Evolutionary conservation across 345 rosid genomes (phyloP).

Genomic region (Durio zibethinus): DNA sequence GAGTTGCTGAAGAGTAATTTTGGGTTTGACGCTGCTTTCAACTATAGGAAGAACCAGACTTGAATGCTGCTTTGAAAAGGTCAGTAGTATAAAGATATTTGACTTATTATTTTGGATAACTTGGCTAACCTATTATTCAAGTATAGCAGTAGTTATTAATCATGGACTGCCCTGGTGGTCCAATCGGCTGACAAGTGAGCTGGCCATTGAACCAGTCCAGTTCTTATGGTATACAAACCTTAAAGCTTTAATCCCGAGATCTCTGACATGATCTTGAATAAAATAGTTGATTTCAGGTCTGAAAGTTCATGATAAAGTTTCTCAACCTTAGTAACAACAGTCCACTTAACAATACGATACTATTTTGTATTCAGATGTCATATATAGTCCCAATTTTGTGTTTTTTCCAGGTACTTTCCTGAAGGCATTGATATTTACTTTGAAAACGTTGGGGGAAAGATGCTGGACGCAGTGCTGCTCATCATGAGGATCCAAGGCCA

Average conservation of each 20-base stretch:
- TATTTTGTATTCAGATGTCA: too few relatives aligned
- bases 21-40: conserved; percentile 60
- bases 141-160: not conserved
- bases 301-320: too few relatives aligned
- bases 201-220: not conserved
- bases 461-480: not conserved
- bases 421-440: conserved; percentile 27
- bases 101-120: too few relatives aligned
- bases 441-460: not conserved
- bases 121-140: too few relatives aligned
- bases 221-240: not conserved
- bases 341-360: too few relatives aligned
- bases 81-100: too few relatives aligned
- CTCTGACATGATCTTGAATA: not conserved
- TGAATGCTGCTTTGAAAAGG: conserved; percentile 52
- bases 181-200: not conserved
- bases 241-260: too few relatives aligned
- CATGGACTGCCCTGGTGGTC: not conserved
- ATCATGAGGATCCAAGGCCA: conserved; percentile 22
- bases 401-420: conserved; percentile 16
- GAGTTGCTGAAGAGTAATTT: conserved; percentile 42
- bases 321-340: too few relatives aligned
- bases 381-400: not conserved
- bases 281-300: too few relatives aligned
- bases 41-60: conserved; percentile 43